Evolutionary conservation across 495 filamentous ascomycete species (phyloP).

Genomic region (Thermochaetoides thermophila): DNA sequence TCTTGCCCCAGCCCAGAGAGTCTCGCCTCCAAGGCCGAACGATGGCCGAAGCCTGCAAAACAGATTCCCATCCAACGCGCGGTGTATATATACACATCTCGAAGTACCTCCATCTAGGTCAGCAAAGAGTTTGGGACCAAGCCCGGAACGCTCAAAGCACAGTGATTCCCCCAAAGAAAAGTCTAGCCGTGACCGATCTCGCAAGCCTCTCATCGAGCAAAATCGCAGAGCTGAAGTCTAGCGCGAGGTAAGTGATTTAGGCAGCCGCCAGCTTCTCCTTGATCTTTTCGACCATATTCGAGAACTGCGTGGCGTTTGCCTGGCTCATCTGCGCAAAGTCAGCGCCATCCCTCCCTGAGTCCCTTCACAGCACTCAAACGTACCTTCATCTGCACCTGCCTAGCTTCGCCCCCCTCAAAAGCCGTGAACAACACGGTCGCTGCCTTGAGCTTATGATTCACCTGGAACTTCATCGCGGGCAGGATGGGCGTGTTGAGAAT

Average conservation of each 20-base stretch:
- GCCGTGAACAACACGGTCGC: conserved; percentile 38
- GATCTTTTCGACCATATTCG: conserved; percentile 24
- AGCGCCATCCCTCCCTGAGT: conserved; percentile 3
- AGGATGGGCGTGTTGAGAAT: conserved; percentile 69
- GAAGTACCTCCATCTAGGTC: too few relatives aligned
- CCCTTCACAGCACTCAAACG: conserved; percentile 9
- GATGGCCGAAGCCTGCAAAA: neutral
- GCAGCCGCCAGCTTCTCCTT: conserved; percentile 23
- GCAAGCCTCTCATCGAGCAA: too few relatives aligned
- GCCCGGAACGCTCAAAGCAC: too few relatives aligned
- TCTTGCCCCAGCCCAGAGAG: neutral
- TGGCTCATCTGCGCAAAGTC: conserved; percentile 25
- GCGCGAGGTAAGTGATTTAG: too few relatives aligned
- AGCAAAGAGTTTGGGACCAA: too few relatives aligned
- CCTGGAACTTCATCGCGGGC: conserved; percentile 56
- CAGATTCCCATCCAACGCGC: neutral
- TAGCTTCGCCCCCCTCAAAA: conserved; percentile 42
- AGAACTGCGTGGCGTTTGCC: conserved; percentile 29
- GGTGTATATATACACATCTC: conserved; percentile 3
- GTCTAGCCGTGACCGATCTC: too few relatives aligned
- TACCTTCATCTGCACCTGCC: conserved; percentile 58
- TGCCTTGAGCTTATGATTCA: conserved; percentile 47
- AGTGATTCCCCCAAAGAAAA: too few relatives aligned
- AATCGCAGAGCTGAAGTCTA: too few relatives aligned
- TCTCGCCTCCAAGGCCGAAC: neutral